Evolutionary conservation across 192 early-diverging fungal species (phyloP).

Genomic region (Backusella australiensis): DNA sequence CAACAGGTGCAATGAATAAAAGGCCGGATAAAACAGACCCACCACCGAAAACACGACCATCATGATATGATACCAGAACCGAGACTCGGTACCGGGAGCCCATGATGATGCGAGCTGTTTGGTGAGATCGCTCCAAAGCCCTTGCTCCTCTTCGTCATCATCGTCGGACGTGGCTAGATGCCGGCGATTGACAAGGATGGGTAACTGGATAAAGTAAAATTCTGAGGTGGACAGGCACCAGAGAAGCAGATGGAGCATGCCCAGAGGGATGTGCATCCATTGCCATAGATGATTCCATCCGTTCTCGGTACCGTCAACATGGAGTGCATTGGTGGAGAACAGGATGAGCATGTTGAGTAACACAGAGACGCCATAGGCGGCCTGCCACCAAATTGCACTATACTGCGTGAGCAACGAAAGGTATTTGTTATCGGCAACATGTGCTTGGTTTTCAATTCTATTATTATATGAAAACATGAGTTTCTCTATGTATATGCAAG

Average conservation of each 20-base stretch:
- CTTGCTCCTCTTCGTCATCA: not conserved
- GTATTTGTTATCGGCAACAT: constrained; percentile 14
- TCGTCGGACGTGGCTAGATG: not conserved
- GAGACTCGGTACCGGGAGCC: constrained; percentile 5
- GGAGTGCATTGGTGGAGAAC: not conserved
- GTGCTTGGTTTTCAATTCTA: constrained; percentile 27
- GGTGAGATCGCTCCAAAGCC: not conserved
- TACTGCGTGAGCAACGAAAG: constrained; percentile 17
- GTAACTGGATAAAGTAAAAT: constrained; percentile 29
- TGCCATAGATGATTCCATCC: not conserved
- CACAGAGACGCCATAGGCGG: constrained; percentile 10
- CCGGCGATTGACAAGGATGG: constrained; percentile 17
- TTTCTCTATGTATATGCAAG: not conserved
- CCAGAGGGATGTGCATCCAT: not conserved
- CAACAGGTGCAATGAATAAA: constrained; percentile 19
- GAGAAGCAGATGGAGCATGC: not conserved
- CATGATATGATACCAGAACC: constrained; percentile 19
- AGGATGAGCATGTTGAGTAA: constrained; percentile 20
- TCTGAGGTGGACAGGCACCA: constrained; percentile 21
- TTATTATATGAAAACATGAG: not conserved
- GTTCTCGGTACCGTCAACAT: not conserved
- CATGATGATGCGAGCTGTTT: not conserved
- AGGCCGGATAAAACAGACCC: constrained; percentile 17
- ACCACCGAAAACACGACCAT: constrained; percentile 16
- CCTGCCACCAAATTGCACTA: constrained; percentile 21